Base-by-base conservation (phyloP, 2,329 filamentous ascomycete genomes). In the Fusarium sp. region DNA sequence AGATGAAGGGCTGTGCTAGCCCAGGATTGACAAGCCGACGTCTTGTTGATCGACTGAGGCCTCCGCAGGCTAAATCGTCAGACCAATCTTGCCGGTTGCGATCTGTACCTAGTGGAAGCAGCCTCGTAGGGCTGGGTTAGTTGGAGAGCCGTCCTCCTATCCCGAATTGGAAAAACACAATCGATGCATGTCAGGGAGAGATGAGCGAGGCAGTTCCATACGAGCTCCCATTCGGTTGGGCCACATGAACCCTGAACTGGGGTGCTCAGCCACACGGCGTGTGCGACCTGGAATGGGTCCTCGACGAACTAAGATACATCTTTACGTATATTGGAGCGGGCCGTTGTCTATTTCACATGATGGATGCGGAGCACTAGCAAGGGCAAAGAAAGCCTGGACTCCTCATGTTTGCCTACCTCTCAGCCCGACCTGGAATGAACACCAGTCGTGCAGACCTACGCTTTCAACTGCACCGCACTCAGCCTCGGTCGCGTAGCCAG, bases 121-220 rank as follows among this genome's bases (percentile, higher is more conserved):
- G 61, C 61, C 54, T 54, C 34, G 48, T 63, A 62, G 51, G 65
- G 65, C 54, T 72, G 47, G 54, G 54, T 60, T 46, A 30, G 57
- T 54, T 48, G 41, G 59, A 39, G 59, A 72, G 65, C 55, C 55
- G 62, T 52, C 52, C 53, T 50, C 53, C 44, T 31, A 40, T 34
- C 48, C 47, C 9, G 11, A 51, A 71, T 46, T 27, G 52, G 63
- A 34, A 16, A 53, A 47, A 54, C 53, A n/a, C 46, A 69, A 34
- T 34, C 31, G 31, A 36, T 16, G 30, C 30, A 50, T 34, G 31
- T 16, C 34, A 31, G 31, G 6, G 31, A 37, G 47, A 16, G 36
- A 51, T 31, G 47, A 37, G 36, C 30, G 31, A 28, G 30, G 31
- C 39, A 30, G 16, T 50, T 16, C 36, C 27, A 43, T 41, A 54